Evolutionary conservation across 768 basidiomycete genomes (phyloP).

Genomic region (Tulasnella calospora): DNA sequence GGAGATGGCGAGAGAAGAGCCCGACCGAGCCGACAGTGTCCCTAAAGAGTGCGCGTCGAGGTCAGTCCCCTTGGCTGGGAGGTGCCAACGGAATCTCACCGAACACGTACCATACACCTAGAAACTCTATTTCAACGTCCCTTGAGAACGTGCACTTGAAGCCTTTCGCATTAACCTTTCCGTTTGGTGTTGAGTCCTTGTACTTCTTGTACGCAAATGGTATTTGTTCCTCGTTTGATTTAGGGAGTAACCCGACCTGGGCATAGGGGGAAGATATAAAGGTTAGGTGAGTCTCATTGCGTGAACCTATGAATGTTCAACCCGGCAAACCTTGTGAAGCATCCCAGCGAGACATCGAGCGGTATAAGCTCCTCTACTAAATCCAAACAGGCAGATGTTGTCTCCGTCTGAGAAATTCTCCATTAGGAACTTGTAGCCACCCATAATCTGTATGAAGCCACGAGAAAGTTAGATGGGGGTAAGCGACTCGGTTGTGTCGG

Average conservation of each 20-base stretch:
- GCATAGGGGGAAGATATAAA: background rate
- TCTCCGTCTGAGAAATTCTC: slow-evolving; percentile 31
- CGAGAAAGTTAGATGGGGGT: background rate
- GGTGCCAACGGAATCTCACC: background rate
- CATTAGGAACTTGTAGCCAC: slow-evolving; percentile 26
- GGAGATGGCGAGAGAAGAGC: slow-evolving; percentile 28
- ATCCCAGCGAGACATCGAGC: slow-evolving; percentile 34
- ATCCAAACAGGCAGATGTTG: slow-evolving; percentile 39
- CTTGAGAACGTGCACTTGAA: slow-evolving; percentile 25
- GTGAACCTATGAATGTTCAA: background rate
- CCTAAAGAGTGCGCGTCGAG: background rate
- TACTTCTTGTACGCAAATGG: slow-evolving; percentile 27
- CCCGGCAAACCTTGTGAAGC: slow-evolving; percentile 50
- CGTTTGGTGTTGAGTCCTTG: background rate
- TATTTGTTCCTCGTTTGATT: slow-evolving; percentile 29
- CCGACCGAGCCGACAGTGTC: slow-evolving; percentile 33
- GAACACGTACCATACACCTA: slow-evolving; percentile 24
- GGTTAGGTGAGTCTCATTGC: background rate
- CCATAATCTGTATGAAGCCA: background rate
- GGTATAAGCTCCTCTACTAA: slow-evolving; percentile 35
- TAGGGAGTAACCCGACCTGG: slow-evolving; percentile 37
- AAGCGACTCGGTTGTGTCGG: background rate
- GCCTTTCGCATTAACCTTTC: background rate
- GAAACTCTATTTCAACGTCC: slow-evolving; percentile 25
- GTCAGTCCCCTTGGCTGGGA: background rate